Conservation (phyloP, 495 filamentous ascomycete genomes). For the Trichoderma asperelloides region DNA sequence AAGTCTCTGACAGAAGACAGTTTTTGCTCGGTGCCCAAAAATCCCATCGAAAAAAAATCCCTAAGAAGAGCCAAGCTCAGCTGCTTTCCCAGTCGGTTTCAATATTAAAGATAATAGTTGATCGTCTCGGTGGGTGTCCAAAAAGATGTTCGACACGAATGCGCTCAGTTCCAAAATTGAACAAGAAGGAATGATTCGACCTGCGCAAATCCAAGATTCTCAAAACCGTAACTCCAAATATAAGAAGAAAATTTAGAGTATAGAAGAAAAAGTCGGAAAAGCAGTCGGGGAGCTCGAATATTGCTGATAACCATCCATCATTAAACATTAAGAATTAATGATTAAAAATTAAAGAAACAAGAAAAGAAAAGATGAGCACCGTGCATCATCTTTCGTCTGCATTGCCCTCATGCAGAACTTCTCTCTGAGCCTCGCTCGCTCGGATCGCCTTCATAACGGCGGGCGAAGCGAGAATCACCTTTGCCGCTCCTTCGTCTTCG, state of each 20-base stretch:
- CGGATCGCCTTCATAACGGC: conserved; percentile 7
- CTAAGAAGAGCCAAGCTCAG: not conserved
- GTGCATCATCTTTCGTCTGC: not conserved
- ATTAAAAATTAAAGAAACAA: not conserved
- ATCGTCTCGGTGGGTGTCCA: not conserved
- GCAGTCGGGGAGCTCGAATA: not conserved
- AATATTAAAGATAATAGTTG: not conserved
- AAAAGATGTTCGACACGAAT: not conserved
- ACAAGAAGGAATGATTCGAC: not conserved
- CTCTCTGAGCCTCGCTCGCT: not conserved
- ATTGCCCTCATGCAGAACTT: not conserved
- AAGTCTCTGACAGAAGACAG: conserved; percentile 3
- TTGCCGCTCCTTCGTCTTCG: not conserved
- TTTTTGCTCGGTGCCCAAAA: conserved; percentile 2
- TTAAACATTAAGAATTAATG: not conserved
- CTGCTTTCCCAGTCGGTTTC: not conserved
- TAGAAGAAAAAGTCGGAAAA: not conserved
- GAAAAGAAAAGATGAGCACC: not conserved
- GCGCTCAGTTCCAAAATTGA: not conserved
- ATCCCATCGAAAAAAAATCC: not conserved
- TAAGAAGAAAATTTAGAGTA: not conserved
- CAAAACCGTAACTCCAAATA: not conserved
- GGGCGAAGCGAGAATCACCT: not conserved
- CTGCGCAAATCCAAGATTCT: not conserved
- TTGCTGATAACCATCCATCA: not conserved